Evolutionary conservation across 2,329 filamentous ascomycete species (phyloP).

Genomic region (Gliomastix tumulicola): DNA sequence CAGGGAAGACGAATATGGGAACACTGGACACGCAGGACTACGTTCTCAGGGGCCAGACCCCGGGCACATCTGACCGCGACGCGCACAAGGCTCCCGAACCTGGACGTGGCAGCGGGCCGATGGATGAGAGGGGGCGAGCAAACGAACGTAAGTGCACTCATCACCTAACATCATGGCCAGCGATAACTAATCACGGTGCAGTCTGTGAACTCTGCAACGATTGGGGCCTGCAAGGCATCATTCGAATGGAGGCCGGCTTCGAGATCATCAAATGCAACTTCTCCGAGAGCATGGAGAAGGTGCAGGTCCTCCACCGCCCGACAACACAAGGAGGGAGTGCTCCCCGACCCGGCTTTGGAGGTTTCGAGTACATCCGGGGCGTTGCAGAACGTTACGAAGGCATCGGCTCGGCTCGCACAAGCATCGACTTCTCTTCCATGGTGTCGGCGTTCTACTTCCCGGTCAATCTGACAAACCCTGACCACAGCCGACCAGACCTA

Average conservation of each 20-base stretch:
- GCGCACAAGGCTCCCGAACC: no score
- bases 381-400: slow-evolving; percentile 36
- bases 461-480: slow-evolving; percentile 37
- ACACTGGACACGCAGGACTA: slow-evolving; percentile 62
- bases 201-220: slow-evolving; percentile 40
- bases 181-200: no score
- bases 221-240: slow-evolving; percentile 57
- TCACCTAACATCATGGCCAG: no score
- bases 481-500: slow-evolving; percentile 20
- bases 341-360: no score
- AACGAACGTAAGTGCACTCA: no score
- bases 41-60: slow-evolving; percentile 35
- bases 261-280: slow-evolving; percentile 66
- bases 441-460: slow-evolving; percentile 44
- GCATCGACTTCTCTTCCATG: slow-evolving; percentile 41
- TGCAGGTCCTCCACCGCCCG: slow-evolving; percentile 21
- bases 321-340: slow-evolving; percentile 10
- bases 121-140: slow-evolving; percentile 46
- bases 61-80: background rate
- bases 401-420: slow-evolving; percentile 30
- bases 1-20: slow-evolving; percentile 57
- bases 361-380: slow-evolving; percentile 26
- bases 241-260: slow-evolving; percentile 66
- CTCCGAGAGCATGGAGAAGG: slow-evolving; percentile 24
- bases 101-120: slow-evolving; percentile 3